phyloP scores from a whole-genome alignment of 2,329 filamentous ascomycete genomes.

The Aureobasidium melanogenum region DNA sequence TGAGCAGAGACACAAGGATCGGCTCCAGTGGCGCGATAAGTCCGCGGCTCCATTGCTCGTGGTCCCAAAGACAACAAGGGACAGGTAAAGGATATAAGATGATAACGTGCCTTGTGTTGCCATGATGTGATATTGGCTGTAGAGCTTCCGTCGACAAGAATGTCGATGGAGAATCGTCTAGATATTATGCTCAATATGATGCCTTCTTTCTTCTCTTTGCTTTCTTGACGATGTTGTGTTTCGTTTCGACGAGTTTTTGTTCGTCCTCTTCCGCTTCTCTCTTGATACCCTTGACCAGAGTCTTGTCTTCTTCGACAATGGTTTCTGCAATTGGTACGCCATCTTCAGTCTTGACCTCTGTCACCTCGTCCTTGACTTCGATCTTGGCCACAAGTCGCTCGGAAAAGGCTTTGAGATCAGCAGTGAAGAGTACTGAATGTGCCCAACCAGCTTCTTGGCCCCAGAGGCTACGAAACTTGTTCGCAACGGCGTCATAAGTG shows the following conservation, averaged over 20 bases:
- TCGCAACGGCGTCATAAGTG: slow-evolving; percentile 82
- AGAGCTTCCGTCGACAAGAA: background rate
- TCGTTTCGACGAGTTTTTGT: slow-evolving; percentile 29
- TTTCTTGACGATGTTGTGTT: slow-evolving; percentile 27
- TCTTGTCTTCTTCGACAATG: slow-evolving; percentile 24
- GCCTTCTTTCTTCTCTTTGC: slow-evolving; percentile 28
- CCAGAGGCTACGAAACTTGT: slow-evolving; percentile 85
- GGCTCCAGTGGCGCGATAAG: background rate
- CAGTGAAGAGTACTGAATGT: slow-evolving; percentile 92
- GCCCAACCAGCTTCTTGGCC: slow-evolving; percentile 94
- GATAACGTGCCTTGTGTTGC: background rate
- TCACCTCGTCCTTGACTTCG: slow-evolving; percentile 39
- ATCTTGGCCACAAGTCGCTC: slow-evolving; percentile 48
- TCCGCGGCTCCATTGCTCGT: background rate
- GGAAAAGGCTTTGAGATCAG: slow-evolving; percentile 78
- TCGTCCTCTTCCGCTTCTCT: slow-evolving; percentile 32
- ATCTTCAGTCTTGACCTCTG: slow-evolving; percentile 27
- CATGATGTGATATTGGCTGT: background rate
- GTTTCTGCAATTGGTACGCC: slow-evolving; percentile 19
- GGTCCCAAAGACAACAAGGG: background rate
- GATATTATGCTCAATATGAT: slow-evolving; percentile 12
- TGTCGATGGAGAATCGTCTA: background rate
- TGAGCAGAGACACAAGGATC: background rate
- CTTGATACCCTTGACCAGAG: slow-evolving; percentile 32
- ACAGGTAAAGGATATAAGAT: background rate